A percentile compares a stretch with the other conserved stretches of the same genome.
phyloP scores from a whole-genome alignment of 768 basidiomycete species.

The Filobasidium floriforme region DNA sequence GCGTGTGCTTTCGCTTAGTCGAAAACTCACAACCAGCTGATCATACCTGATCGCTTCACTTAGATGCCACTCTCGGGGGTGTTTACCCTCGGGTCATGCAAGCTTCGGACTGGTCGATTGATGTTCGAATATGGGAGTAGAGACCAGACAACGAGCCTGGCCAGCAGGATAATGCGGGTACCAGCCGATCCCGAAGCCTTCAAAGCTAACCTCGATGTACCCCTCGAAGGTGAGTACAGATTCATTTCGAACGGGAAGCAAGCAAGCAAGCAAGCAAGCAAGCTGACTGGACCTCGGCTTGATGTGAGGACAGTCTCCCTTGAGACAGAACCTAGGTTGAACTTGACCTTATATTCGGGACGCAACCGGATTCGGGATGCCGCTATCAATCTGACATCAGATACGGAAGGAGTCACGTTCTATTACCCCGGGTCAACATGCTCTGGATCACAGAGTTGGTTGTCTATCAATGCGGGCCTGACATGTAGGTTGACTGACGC shows the following conservation, averaged over 20 bases:
- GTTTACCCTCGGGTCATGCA: conserved; percentile 45
- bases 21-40: neutral
- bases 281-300: neutral
- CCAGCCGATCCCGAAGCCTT: conserved; percentile 59
- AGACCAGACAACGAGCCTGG: conserved; percentile 10
- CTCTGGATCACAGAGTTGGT: neutral
- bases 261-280: neutral
- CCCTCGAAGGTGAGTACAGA: conserved; percentile 22
- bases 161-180: conserved; percentile 52
- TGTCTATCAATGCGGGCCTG: neutral
- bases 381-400: neutral
- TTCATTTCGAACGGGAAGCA: neutral
- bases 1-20: conserved; percentile 33
- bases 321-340: conserved; percentile 30
- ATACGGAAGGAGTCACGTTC: conserved; percentile 1
- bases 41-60: neutral
- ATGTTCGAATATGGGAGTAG: conserved; percentile 22
- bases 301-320: conserved; percentile 30
- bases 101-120: conserved; percentile 16
- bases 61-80: conserved; percentile 66
- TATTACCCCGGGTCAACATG: neutral
- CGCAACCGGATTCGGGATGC: conserved; percentile 28
- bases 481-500: neutral
- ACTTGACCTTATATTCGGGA: conserved; percentile 37
- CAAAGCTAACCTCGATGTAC: conserved; percentile 53